Conservation (phyloP, 2,329 filamentous ascomycete genomes). For the Diaporthe citrichinensis region DNA sequence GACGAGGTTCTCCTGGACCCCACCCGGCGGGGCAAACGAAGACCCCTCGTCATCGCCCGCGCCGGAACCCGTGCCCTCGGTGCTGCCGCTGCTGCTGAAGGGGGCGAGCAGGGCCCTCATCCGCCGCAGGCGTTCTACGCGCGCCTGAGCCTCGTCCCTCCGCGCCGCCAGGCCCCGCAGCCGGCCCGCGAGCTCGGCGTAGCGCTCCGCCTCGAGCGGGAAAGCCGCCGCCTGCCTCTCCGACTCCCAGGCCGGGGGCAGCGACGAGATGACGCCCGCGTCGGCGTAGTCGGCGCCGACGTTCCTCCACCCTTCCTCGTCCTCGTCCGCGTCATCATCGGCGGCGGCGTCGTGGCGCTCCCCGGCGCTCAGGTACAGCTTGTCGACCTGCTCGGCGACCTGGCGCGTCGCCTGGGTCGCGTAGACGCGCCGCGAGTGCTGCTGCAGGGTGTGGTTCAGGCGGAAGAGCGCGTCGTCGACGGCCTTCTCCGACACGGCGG, state of each 20-base stretch:
- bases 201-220: slow-evolving; percentile 65
- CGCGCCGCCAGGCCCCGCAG: slow-evolving; percentile 65
- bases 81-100: slow-evolving; percentile 54
- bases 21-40: slow-evolving; percentile 46
- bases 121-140: slow-evolving; percentile 61
- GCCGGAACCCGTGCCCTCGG: too few relatives aligned
- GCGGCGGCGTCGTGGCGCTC: slow-evolving; percentile 48
- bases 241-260: slow-evolving; percentile 63
- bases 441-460: slow-evolving; percentile 73
- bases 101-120: slow-evolving; percentile 66
- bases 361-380: slow-evolving; percentile 69
- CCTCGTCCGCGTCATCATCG: slow-evolving; percentile 53
- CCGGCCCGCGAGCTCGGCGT: slow-evolving; percentile 62
- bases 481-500: slow-evolving; percentile 59
- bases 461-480: slow-evolving; percentile 70
- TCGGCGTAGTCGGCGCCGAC: slow-evolving; percentile 61
- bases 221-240: slow-evolving; percentile 54
- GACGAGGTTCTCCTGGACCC: slow-evolving; percentile 76
- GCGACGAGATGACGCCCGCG: slow-evolving; percentile 58
- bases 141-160: slow-evolving; percentile 52
- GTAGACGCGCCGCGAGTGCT: slow-evolving; percentile 77
- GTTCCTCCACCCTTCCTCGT: slow-evolving; percentile 53
- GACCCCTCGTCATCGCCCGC: slow-evolving; percentile 39
- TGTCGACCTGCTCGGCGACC: slow-evolving; percentile 80
- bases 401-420: slow-evolving; percentile 78